Conservation (phyloP, 371 early-diverging fungal genomes). For the Mortierella sp. region DNA sequence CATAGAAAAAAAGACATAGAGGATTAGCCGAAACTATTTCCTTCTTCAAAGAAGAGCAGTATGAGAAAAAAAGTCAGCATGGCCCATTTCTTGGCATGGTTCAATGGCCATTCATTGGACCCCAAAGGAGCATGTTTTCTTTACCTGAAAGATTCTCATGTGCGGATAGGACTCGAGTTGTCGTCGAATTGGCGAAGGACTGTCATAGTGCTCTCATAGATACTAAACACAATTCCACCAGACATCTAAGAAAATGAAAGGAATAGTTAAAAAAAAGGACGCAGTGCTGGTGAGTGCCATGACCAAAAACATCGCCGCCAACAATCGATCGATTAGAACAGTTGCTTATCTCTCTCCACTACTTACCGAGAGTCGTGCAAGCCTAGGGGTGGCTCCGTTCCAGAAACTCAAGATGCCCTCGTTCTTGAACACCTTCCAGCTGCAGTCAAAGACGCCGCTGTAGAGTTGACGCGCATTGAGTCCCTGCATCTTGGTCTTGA, state of each 20-base stretch:
- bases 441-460: conserved; percentile 80
- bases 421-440: conserved; percentile 72
- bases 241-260: conserved; percentile 71
- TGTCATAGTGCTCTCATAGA: conserved; percentile 73
- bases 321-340: neutral
- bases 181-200: conserved; percentile 15
- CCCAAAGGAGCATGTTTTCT: neutral
- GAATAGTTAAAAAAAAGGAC: neutral
- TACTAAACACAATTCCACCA: conserved; percentile 93
- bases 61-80: neutral
- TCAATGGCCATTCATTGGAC: neutral
- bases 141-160: neutral
- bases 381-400: conserved; percentile 92
- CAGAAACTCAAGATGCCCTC: conserved; percentile 89
- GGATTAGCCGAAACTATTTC: conserved; percentile 5
- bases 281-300: neutral
- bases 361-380: conserved; percentile 86
- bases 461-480: conserved; percentile 77
- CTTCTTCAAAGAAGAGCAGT: neutral
- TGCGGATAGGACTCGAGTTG: conserved; percentile 11
- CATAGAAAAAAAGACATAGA: neutral
- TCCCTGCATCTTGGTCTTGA: conserved; percentile 95
- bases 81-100: neutral
- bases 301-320: neutral
- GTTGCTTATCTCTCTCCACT: neutral